phyloP scores from a whole-genome alignment of 352 stramenopile species.

The Elongisporangium prolatum region DNA sequence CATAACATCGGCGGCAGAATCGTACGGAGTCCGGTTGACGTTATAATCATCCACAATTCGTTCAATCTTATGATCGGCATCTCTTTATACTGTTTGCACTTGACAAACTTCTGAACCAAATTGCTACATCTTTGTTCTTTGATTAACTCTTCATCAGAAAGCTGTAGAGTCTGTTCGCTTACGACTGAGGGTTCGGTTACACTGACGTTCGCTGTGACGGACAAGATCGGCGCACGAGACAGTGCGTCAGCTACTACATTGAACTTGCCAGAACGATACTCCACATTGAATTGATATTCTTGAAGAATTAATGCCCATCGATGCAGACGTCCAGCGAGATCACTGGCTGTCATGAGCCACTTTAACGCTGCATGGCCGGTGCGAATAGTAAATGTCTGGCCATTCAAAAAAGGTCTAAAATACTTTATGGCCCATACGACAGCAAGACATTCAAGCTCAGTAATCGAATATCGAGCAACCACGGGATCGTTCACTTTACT shows the following conservation, averaged over 20 bases:
- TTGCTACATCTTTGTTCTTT: neutral
- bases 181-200: no score
- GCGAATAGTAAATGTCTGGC: conserved; percentile 7
- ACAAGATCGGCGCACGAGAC: conserved; percentile 4
- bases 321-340: conserved; percentile 6
- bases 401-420: conserved; percentile 18
- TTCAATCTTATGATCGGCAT: neutral
- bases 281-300: conserved; percentile 15
- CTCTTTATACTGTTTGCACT: neutral
- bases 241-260: conserved; percentile 18
- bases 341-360: conserved; percentile 13
- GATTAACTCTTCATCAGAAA: neutral
- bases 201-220: neutral
- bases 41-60: neutral
- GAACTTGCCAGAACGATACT: conserved; percentile 6
- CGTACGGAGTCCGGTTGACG: neutral
- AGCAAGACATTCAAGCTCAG: conserved; percentile 20
- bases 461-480: conserved; percentile 18
- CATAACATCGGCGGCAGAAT: neutral
- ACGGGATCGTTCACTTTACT: conserved; percentile 15
- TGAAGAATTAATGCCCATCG: conserved; percentile 15
- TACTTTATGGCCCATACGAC: conserved; percentile 19
- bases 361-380: conserved; percentile 17
- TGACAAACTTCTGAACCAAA: neutral
- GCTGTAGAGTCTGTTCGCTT: neutral